Conservation (phyloP, 495 filamentous ascomycete species). For the Daldinia vernicosa region DNA sequence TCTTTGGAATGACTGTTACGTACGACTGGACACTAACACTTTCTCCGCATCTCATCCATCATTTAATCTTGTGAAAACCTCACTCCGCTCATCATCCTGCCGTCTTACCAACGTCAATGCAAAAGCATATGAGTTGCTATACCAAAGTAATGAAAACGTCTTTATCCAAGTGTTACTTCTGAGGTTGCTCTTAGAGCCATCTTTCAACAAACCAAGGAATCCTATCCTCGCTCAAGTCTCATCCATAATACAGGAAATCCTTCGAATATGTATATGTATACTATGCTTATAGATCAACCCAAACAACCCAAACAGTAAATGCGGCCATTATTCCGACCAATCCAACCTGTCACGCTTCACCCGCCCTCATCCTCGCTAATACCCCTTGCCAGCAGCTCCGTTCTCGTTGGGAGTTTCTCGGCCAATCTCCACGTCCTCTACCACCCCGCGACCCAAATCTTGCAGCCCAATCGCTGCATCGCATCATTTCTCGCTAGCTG, state of each 20-base stretch:
- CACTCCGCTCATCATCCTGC: constrained; percentile 3
- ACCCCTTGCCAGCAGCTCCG: constrained; percentile 2
- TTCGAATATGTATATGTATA: constrained; percentile 13
- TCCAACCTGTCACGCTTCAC: constrained; percentile 15
- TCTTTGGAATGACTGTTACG: neutral
- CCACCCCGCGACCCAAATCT: constrained; percentile 22
- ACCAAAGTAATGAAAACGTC: too few relatives aligned
- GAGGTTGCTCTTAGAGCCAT: too few relatives aligned
- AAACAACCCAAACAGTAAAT: constrained; percentile 11
- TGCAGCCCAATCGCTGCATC: constrained; percentile 30
- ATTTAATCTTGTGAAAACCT: neutral
- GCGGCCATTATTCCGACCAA: constrained; percentile 19
- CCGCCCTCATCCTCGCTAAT: neutral
- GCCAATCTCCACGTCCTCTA: constrained; percentile 27
- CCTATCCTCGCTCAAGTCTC: too few relatives aligned
- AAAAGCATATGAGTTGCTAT: neutral
- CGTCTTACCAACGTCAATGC: constrained; percentile 13
- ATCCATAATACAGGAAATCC: neutral
- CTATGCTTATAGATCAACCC: constrained; percentile 7
- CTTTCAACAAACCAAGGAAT: too few relatives aligned
- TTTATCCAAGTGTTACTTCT: too few relatives aligned
- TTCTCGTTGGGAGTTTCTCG: constrained; percentile 22
- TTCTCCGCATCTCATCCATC: neutral
- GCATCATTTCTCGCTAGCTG: constrained; percentile 18
- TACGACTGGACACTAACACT: neutral